phyloP scores from a whole-genome alignment of 1,284 basidiomycete genomes.

The Melampsora abietis-canadensis region DNA sequence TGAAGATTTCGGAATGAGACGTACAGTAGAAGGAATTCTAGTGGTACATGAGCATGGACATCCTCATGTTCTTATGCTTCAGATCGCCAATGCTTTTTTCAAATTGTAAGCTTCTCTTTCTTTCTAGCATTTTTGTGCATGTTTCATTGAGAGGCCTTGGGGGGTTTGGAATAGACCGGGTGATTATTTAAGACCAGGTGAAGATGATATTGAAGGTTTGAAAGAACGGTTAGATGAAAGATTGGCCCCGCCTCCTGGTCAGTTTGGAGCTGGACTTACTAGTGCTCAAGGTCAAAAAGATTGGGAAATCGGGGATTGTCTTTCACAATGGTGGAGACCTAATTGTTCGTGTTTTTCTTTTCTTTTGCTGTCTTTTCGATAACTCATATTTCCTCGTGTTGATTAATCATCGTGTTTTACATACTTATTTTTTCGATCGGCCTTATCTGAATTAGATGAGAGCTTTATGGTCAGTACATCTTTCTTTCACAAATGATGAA shows the following conservation, averaged over 20 bases:
- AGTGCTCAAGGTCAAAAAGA: conserved; percentile 56
- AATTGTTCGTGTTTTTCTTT: conserved; percentile 19
- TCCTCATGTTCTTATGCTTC: conserved; percentile 92
- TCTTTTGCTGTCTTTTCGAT: background rate
- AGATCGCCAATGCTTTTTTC: conserved; percentile 98
- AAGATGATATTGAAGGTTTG: conserved; percentile 84
- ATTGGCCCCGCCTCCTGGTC: conserved; percentile 64
- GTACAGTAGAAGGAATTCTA: conserved; percentile 92
- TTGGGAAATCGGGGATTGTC: conserved; percentile 91
- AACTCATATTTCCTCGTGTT: no score
- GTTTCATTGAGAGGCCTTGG: background rate
- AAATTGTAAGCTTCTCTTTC: conserved; percentile 61
- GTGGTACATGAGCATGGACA: conserved; percentile 87
- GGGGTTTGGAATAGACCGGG: conserved; percentile 66
- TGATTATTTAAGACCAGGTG: conserved; percentile 94
- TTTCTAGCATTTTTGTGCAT: conserved; percentile 1
- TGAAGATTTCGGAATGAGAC: conserved; percentile 86
- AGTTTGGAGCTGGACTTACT: conserved; percentile 41
- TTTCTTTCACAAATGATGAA: conserved; percentile 4
- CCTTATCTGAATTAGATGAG: conserved; percentile 17
- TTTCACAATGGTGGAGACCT: conserved; percentile 95
- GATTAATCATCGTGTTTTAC: background rate
- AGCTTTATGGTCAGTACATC: conserved; percentile 45
- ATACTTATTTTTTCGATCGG: background rate
- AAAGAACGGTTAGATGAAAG: conserved; percentile 82